Percentiles rank a stretch among this genome's conserved stretches.
phyloP scores from a whole-genome alignment of 176 grass and related monocot genomes.

The Metroxylon sagu region DNA sequence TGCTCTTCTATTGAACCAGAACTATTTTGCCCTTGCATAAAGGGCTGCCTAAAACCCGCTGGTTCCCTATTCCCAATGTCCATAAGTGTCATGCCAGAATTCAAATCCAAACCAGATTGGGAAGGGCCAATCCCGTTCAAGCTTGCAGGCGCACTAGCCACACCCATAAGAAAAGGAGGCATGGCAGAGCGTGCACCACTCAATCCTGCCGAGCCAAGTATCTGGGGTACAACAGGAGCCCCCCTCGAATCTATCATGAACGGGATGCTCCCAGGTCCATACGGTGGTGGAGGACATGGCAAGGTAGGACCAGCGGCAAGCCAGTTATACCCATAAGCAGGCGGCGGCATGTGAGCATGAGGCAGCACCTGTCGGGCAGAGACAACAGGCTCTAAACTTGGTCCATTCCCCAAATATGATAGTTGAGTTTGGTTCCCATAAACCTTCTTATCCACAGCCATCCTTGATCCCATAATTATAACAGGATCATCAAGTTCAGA shows the following conservation, averaged over 20 bases:
- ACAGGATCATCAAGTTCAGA: background rate
- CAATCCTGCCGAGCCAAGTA: background rate
- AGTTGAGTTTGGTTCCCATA: background rate
- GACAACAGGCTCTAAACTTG: background rate
- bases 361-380: background rate
- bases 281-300: background rate
- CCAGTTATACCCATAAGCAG: background rate
- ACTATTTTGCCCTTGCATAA: background rate
- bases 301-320: background rate
- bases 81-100: background rate
- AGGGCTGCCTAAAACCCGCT: background rate
- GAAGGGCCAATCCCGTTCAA: background rate
- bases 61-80: background rate
- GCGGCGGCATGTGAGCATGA: background rate
- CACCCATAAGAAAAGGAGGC: background rate
- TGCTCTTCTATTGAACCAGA: background rate
- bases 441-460: background rate
- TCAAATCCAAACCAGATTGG: slow-evolving; percentile 6
- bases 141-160: background rate
- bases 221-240: background rate
- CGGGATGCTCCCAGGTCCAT: slow-evolving; percentile 3
- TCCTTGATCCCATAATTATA: background rate
- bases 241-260: slow-evolving; percentile 8
- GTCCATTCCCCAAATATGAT: background rate
- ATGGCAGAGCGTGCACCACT: background rate